Percentiles rank a stretch among this genome's conserved stretches.
These are phyloP conservation scores for Monosporascus sp. DNA, from an alignment of 2,329 filamentous ascomycete genomes.

Conservation along the genomic window DNA sequence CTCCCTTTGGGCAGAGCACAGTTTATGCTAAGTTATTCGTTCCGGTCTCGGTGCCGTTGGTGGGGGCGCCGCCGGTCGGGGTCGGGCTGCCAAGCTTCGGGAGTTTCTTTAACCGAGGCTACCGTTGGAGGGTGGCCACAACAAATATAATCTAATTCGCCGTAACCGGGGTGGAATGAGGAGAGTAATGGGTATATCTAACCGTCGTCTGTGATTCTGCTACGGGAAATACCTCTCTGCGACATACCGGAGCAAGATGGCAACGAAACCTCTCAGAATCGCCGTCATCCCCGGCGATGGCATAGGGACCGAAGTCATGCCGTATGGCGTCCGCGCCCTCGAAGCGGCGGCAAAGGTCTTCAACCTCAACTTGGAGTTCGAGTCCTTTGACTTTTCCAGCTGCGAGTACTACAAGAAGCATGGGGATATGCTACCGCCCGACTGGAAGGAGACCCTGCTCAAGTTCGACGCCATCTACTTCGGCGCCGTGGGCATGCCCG, in stretches of 20 bases:
- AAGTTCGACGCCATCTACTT: conserved; percentile 63
- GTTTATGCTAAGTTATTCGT: too few species aligned
- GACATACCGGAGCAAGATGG: not conserved
- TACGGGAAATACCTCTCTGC: too few species aligned
- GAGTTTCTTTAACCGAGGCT: not conserved
- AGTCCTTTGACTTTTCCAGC: conserved; percentile 60
- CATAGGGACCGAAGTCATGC: conserved; percentile 63
- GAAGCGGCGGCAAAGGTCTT: conserved; percentile 43
- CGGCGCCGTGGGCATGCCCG: conserved; percentile 56
- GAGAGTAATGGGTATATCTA: too few species aligned
- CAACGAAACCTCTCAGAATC: conserved; percentile 31
- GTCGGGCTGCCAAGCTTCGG: not conserved
- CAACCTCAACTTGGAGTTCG: conserved; percentile 50
- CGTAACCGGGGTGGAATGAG: not conserved
- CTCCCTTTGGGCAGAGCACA: not conserved
- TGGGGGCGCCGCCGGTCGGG: not conserved
- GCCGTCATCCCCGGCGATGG: conserved; percentile 65
- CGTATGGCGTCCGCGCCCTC: conserved; percentile 56
- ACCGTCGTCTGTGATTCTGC: too few species aligned
- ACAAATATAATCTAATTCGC: not conserved
- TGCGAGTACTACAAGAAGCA: conserved; percentile 50
- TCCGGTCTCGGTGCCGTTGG: not conserved
- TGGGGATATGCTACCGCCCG: conserved; percentile 35
- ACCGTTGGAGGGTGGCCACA: not conserved
- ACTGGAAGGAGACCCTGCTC: conserved; percentile 47